These are phyloP conservation scores for Calonectria naviculata DNA, from an alignment of 2,329 filamentous ascomycete genomes.

Conservation along the genomic window DNA sequence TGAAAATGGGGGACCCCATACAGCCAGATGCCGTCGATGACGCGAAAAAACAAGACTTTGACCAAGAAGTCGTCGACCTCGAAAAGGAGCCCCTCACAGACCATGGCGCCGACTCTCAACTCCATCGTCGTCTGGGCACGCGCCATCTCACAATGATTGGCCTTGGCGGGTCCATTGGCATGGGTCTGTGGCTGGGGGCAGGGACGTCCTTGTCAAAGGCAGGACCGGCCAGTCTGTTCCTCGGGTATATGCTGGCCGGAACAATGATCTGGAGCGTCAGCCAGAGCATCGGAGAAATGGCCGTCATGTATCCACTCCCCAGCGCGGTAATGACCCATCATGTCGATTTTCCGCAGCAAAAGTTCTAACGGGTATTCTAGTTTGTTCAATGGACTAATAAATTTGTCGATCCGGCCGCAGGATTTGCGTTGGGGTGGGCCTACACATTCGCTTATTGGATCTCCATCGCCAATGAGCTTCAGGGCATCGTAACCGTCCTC, in stretches of 20 bases:
- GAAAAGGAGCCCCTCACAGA: constrained; percentile 9
- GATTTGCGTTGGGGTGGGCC: constrained; percentile 58
- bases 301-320: constrained; percentile 57
- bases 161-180: constrained; percentile 56
- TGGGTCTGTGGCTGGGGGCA: constrained; percentile 59
- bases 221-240: constrained; percentile 56
- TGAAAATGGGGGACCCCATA: constrained; percentile 10
- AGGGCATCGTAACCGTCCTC: constrained; percentile 54
- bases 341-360: too few relatives aligned
- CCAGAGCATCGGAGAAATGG: constrained; percentile 59
- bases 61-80: background rate
- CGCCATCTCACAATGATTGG: constrained; percentile 67
- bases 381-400: constrained; percentile 60
- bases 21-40: background rate
- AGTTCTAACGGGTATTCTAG: constrained; percentile 39
- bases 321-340: background rate
- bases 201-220: constrained; percentile 53
- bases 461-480: constrained; percentile 56
- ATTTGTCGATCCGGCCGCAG: constrained; percentile 55
- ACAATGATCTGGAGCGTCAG: constrained; percentile 58
- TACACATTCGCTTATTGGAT: constrained; percentile 59
- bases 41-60: background rate
- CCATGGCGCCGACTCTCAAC: constrained; percentile 25
- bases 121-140: constrained; percentile 52
- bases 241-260: constrained; percentile 58